Base-by-base conservation (phyloP, 1,139 yeast genomes). In the Geotrichum reessii region DNA sequence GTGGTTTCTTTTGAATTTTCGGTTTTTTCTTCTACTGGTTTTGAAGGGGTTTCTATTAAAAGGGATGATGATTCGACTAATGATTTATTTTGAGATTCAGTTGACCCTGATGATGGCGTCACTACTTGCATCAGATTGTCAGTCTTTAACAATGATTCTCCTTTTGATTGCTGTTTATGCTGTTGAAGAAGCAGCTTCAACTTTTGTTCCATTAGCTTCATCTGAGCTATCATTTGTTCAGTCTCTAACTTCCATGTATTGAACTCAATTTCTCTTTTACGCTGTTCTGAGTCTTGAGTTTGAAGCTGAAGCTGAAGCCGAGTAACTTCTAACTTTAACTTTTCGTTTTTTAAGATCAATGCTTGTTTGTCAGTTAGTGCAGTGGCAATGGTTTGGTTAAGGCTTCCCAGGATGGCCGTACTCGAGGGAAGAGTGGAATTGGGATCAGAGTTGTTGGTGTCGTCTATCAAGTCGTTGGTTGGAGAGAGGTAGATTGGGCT, bases 321-420 rank as follows among this genome's bases (percentile, higher is more conserved):
- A 9, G 58, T 31, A 7, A 55, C 54, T 17, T 50, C 54, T 7
- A 55, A 42, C 37, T 55, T 48, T 14, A 55, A 42, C 19, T 53
- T 31, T 47, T 55, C 54, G 19, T 47, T 55, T 28, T 47, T 50
- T 24, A 55, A 51, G 1, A 28, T 40, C 40, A 55, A 37, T 14
- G 25, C 46, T 25, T 54, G 50, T n/a, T 54, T 52, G 5, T 46
- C 31, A 47, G 47, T 17, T 12, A 11, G 17, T 33, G 33, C 9
- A 9, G 51, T 49, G 17, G 42, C n/a, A 24, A 17, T 17, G 14
- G 17, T 17, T 50, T 19, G 24, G 42, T 44, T 21, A 3, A 14
- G 14, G 37, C 17, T 14, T n/a, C 33, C 24, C 14, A 42, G 22
- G n/a, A 12, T 9, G 12, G 14, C n/a, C 19, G 9, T 24, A 37